phyloP scores from a whole-genome alignment of 225 moss, liverwort and hornwort species.

The Ulota crispa region DNA sequence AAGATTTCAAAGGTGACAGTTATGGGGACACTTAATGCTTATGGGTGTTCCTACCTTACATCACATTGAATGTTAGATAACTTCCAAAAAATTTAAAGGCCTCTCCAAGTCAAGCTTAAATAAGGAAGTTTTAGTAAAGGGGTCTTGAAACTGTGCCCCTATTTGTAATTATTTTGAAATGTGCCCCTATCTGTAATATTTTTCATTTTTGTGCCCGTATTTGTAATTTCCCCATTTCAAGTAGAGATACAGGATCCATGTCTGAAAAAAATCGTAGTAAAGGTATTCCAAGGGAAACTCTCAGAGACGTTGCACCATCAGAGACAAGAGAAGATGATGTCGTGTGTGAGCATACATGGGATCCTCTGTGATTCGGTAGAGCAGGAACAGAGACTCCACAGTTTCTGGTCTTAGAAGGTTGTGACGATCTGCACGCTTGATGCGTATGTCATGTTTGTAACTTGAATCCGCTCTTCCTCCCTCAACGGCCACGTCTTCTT shows the following conservation, averaged over 20 bases:
- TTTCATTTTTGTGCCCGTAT: too few relatives aligned
- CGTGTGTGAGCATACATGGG: conserved; percentile 56
- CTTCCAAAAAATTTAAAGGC: too few relatives aligned
- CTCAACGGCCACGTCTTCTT: conserved; percentile 45
- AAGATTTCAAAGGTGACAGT: too few relatives aligned
- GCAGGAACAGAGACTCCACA: conserved; percentile 84
- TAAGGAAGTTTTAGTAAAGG: too few relatives aligned
- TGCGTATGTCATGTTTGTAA: conserved; percentile 69
- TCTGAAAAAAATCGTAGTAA: neutral
- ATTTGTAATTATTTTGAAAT: too few relatives aligned
- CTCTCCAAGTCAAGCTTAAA: too few relatives aligned
- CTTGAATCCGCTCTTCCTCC: conserved; percentile 65
- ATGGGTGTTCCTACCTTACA: too few relatives aligned
- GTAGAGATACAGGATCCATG: neutral
- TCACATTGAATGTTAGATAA: too few relatives aligned
- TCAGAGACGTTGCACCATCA: neutral
- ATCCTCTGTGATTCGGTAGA: conserved; percentile 83
- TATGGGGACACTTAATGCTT: too few relatives aligned
- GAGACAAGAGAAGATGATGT: neutral
- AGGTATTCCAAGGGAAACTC: neutral
- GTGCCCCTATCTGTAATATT: too few relatives aligned
- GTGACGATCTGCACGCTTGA: conserved; percentile 83
- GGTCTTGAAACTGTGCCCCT: too few relatives aligned
- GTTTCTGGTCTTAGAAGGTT: conserved; percentile 96
- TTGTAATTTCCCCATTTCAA: neutral